phyloP scores from a whole-genome alignment of 345 rosid genomes.

The Theobroma cacao region DNA sequence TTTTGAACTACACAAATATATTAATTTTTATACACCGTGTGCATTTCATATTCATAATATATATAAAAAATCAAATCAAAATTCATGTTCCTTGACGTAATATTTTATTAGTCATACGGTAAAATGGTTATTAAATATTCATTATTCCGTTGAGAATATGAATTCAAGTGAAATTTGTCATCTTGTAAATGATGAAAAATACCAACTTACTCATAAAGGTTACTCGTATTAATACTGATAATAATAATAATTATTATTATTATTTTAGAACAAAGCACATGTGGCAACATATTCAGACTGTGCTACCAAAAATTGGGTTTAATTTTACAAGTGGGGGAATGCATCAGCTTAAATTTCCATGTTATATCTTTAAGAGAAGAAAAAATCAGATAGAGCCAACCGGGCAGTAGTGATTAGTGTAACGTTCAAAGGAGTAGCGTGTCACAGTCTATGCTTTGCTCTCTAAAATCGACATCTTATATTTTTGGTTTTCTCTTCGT shows the following conservation, averaged over 20 bases:
- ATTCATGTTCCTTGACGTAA: too few species aligned
- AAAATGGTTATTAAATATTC: too few species aligned
- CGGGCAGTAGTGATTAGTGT: slow-evolving; percentile 22
- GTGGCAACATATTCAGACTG: neutral
- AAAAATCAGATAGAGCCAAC: slow-evolving; percentile 9
- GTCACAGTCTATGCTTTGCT: slow-evolving; percentile 1
- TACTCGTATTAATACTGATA: too few species aligned
- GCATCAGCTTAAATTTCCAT: neutral
- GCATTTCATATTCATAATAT: too few species aligned
- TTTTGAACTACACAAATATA: too few species aligned
- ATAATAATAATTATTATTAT: too few species aligned
- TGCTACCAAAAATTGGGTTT: neutral
- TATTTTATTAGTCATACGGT: too few species aligned
- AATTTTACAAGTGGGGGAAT: too few species aligned
- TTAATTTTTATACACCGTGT: too few species aligned
- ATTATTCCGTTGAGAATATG: too few species aligned
- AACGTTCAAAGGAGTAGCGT: slow-evolving; percentile 27
- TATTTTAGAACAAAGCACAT: neutral
- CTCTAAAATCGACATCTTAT: neutral
- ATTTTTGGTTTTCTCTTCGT: neutral
- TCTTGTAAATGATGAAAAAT: neutral
- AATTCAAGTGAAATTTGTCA: neutral
- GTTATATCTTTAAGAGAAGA: too few species aligned
- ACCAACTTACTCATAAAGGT: neutral
- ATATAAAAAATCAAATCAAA: too few species aligned